phyloP scores from a whole-genome alignment of 1,284 basidiomycete genomes.

The Tylopilus orsonianus region DNA sequence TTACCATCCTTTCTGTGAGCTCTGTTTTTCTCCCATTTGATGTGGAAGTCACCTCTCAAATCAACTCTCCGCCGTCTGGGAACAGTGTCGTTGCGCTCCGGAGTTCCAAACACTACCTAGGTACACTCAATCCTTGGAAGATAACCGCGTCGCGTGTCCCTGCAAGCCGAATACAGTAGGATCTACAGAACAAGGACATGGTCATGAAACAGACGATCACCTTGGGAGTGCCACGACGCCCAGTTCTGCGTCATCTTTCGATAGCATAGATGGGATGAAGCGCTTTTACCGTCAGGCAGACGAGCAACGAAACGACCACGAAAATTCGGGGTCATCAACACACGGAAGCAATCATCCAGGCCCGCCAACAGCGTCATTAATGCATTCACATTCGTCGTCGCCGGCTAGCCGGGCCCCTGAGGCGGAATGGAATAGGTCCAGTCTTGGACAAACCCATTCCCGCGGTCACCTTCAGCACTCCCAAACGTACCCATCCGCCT shows the following conservation, averaged over 20 bases:
- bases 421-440: background rate
- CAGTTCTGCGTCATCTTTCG: conserved; percentile 35
- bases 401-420: background rate
- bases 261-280: conserved; percentile 33
- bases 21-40: background rate
- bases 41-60: background rate
- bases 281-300: conserved; percentile 18
- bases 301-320: conserved; percentile 8
- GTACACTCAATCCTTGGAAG: conserved; percentile 51
- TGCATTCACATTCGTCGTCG: background rate
- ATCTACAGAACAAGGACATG: background rate
- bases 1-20: conserved; percentile 75
- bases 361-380: background rate
- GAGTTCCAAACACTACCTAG: conserved; percentile 76
- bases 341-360: background rate
- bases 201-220: background rate
- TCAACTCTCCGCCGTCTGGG: background rate
- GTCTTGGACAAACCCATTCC: background rate
- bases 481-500: background rate
- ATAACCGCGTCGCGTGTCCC: conserved; percentile 41
- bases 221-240: conserved; percentile 29
- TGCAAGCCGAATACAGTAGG: conserved; percentile 33
- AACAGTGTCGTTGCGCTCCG: conserved; percentile 76
- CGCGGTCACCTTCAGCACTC: background rate
- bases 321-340: conserved; percentile 5